Conservation (phyloP, 352 stramenopile genomes). For the Pythium brassicae region DNA sequence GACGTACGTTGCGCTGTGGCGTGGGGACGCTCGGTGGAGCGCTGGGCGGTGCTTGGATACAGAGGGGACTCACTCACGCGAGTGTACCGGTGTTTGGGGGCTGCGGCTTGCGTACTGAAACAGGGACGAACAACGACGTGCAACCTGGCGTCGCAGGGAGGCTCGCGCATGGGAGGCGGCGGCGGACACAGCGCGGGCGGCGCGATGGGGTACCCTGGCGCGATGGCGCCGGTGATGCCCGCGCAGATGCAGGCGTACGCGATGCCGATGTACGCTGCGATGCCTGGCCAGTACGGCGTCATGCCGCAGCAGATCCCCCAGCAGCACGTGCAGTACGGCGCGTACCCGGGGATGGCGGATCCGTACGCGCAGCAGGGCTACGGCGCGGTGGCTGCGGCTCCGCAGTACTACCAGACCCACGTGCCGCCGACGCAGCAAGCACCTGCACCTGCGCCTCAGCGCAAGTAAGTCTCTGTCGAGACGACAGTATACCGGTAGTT, state of each 20-base stretch:
- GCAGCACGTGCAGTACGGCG: constrained; percentile 18
- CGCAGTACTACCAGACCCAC: constrained; percentile 24
- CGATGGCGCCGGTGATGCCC: constrained; percentile 20
- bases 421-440: constrained; percentile 17
- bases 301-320: constrained; percentile 15
- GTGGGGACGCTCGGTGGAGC: not conserved
- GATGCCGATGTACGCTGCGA: constrained; percentile 25
- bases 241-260: constrained; percentile 19
- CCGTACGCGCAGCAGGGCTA: constrained; percentile 23
- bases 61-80: not conserved
- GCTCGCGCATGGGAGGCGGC: constrained; percentile 6
- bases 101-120: too few species aligned
- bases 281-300: constrained; percentile 13
- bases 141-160: constrained; percentile 46
- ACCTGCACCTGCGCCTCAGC: constrained; percentile 4
- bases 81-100: not conserved
- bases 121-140: constrained; percentile 53
- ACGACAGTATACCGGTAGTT: not conserved
- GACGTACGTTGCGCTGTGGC: constrained; percentile 33
- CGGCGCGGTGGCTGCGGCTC: constrained; percentile 5
- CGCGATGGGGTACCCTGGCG: constrained; percentile 9
- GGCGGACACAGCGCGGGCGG: constrained; percentile 5
- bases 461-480: constrained; percentile 7
- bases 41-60: not conserved
- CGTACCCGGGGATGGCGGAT: constrained; percentile 21